phyloP scores from a whole-genome alignment of 345 rosid genomes.

The Citrus sp. region DNA sequence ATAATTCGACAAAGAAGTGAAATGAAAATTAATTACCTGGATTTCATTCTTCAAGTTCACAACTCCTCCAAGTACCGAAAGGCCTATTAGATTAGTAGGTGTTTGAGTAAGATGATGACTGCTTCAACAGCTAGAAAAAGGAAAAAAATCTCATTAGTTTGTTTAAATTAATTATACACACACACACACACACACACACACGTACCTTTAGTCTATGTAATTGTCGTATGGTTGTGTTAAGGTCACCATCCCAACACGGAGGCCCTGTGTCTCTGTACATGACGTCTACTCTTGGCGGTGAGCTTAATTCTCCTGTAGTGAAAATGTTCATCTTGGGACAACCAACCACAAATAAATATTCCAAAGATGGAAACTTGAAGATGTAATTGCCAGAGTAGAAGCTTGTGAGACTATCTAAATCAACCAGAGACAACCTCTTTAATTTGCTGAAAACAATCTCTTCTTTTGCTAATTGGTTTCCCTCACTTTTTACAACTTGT shows the following conservation, averaged over 20 bases:
- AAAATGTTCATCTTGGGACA: neutral
- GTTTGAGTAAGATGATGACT: too few species aligned
- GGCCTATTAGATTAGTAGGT: too few species aligned
- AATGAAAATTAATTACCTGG: too few species aligned
- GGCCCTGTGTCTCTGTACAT: rapidly evolving
- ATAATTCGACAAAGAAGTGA: too few species aligned
- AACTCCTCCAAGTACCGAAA: too few species aligned
- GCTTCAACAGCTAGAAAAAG: too few species aligned
- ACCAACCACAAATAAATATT: neutral
- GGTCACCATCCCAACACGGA: neutral
- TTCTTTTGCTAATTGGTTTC: neutral
- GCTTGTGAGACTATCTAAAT: neutral
- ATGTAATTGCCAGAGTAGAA: neutral
- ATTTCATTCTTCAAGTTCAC: too few species aligned
- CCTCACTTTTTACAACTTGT: neutral
- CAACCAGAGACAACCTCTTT: neutral
- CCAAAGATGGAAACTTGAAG: neutral
- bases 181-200: too few species aligned
- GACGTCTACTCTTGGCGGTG: too few species aligned
- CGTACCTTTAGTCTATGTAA: neutral
- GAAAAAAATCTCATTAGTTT: too few species aligned
- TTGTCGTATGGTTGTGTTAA: neutral
- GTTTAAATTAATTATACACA: too few species aligned
- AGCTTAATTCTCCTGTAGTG: neutral
- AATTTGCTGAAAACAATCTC: neutral